Conservation (phyloP, 345 rosid genomes). For the Corchorus olitorius region DNA sequence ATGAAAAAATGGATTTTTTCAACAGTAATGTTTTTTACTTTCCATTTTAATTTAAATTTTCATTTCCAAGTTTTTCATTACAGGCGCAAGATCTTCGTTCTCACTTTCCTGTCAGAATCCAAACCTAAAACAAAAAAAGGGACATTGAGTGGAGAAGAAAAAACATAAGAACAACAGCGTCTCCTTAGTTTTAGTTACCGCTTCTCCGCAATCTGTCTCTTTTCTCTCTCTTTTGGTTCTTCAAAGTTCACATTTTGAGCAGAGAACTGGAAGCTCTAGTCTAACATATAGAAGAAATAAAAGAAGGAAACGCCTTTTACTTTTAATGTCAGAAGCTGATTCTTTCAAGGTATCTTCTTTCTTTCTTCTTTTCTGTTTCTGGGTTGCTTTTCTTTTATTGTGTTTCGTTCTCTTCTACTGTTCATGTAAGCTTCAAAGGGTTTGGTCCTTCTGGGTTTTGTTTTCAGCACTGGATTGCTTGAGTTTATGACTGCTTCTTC, state of each 20-base stretch:
- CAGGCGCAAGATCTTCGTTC: conserved; percentile 6
- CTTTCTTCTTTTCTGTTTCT: not conserved
- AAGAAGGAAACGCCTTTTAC: not conserved
- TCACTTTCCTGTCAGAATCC: conserved; percentile 31
- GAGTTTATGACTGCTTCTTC: not conserved
- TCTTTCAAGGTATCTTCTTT: conserved; percentile 35
- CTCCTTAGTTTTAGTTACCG: not conserved
- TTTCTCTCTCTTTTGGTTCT: not conserved
- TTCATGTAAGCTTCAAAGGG: not conserved
- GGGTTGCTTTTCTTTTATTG: not conserved
- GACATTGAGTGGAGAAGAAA: not conserved
- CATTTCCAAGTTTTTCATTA: conserved; percentile 13
- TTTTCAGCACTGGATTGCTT: not conserved
- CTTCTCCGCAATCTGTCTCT: not conserved
- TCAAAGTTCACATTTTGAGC: conserved; percentile 15
- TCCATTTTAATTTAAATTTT: not conserved
- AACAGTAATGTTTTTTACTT: not conserved
- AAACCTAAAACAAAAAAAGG: not conserved
- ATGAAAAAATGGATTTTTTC: not conserved
- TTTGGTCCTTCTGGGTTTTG: conserved; percentile 14
- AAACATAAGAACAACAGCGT: not conserved
- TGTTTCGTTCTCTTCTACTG: conserved; percentile 1
- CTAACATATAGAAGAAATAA: not conserved
- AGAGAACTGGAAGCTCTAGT: conserved; percentile 1
- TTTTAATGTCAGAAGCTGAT: conserved; percentile 6